Percentiles rank a stretch among this genome's conserved stretches.
Conservation (phyloP, 2,329 filamentous ascomycete species). For the Aspergillus intermedius region DNA sequence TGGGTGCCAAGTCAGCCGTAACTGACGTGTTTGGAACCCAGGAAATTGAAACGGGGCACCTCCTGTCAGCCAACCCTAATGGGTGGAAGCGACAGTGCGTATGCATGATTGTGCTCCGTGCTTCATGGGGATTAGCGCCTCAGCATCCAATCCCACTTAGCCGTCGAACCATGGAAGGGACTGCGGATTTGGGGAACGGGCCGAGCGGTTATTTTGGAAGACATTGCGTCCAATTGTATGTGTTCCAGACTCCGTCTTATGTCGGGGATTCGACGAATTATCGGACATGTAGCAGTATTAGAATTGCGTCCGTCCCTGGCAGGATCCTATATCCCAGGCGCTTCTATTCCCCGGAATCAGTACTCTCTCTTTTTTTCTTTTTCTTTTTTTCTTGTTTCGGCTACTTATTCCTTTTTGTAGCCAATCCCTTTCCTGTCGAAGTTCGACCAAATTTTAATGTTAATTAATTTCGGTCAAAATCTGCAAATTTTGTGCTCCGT, state of each 20-base stretch:
- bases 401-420: neutral
- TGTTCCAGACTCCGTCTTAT: neutral
- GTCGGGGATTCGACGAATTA: neutral
- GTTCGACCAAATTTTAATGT: neutral
- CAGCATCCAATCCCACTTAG: neutral
- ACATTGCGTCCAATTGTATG: conserved; percentile 2
- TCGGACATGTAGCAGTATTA: neutral
- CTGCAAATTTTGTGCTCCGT: neutral
- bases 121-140: neutral
- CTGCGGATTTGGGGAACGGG: conserved; percentile 24
- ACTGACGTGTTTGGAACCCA: neutral
- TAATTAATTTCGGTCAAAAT: neutral
- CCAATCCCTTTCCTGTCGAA: neutral
- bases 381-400: neutral
- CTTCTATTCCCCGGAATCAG: neutral
- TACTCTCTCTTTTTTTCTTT: neutral
- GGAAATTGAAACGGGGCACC: neutral
- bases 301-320: neutral
- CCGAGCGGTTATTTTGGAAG: conserved; percentile 20
- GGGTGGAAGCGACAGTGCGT: neutral
- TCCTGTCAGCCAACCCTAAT: neutral
- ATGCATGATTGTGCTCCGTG: neutral
- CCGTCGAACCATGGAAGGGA: conserved; percentile 6
- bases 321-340: neutral
- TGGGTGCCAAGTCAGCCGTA: neutral